These are phyloP conservation scores for Ceratocystis albifundus DNA, from an alignment of 2,329 filamentous ascomycete genomes.

Conservation along the genomic window DNA sequence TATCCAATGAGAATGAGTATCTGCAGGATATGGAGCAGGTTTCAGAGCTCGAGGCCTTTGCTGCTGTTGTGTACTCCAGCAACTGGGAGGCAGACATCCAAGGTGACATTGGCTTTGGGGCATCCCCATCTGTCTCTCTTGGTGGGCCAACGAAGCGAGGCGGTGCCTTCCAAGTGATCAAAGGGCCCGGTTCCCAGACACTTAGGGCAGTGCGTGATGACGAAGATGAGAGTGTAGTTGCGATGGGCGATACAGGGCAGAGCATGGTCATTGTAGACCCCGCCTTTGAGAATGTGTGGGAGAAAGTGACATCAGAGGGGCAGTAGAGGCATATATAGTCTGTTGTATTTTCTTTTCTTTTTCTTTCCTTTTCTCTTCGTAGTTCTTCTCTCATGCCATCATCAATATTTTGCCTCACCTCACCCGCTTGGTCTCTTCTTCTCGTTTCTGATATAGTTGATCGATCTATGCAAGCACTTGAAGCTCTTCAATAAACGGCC, in stretches of 20 bases:
- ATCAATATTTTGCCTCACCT: conserved; percentile 2
- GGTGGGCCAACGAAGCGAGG: not conserved
- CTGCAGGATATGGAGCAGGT: conserved; percentile 65
- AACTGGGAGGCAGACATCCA: conserved; percentile 62
- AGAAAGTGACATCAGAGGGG: conserved; percentile 38
- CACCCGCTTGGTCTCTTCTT: not conserved
- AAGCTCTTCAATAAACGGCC: too few relatives aligned
- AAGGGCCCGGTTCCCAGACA: not conserved
- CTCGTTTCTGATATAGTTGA: not conserved
- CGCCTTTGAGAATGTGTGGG: conserved; percentile 58
- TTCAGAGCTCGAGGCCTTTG: conserved; percentile 67
- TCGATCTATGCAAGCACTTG: too few relatives aligned
- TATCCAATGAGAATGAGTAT: conserved; percentile 60
- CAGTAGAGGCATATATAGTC: conserved; percentile 16
- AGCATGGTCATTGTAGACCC: conserved; percentile 26
- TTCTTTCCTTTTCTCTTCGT: conserved; percentile 20
- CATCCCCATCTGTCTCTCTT: conserved; percentile 20
- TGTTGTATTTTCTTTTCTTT: conserved; percentile 18
- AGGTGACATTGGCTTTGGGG: conserved; percentile 31
- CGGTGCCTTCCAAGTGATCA: not conserved
- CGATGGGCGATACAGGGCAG: conserved; percentile 37
- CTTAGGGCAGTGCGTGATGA: conserved; percentile 22
- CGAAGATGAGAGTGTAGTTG: conserved; percentile 41
- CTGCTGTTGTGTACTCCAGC: conserved; percentile 75
- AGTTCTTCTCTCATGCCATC: conserved; percentile 22